A percentile compares a stretch with the other conserved stretches of the same genome.
Evolutionary conservation across 371 early-diverging fungal genomes (phyloP).

Genomic region (Rhizopus sp.): DNA sequence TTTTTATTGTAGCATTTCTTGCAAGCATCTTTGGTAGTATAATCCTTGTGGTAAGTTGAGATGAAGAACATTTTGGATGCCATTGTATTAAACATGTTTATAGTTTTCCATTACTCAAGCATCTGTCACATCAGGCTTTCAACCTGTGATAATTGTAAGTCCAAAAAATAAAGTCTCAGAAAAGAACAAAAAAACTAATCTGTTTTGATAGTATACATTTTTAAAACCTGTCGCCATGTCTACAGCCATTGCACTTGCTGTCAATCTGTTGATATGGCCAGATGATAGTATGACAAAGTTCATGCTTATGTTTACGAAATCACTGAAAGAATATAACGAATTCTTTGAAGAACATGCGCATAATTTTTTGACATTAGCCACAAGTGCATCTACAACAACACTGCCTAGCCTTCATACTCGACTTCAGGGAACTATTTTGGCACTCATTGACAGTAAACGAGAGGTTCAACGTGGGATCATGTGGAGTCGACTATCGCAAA

Average conservation of each 20-base stretch:
- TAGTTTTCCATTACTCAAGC: slow-evolving; percentile 43
- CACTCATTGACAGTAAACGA: slow-evolving; percentile 44
- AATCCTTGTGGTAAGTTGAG: slow-evolving; percentile 28
- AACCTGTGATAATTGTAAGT: slow-evolving; percentile 31
- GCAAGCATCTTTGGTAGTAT: slow-evolving; percentile 43
- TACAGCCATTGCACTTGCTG: slow-evolving; percentile 29
- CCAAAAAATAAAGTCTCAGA: neutral
- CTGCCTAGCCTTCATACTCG: slow-evolving; percentile 33
- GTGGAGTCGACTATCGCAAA: slow-evolving; percentile 28
- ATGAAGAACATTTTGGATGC: neutral
- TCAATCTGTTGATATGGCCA: slow-evolving; percentile 45
- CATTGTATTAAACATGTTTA: neutral
- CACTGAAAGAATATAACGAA: slow-evolving; percentile 27
- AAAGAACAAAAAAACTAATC: neutral
- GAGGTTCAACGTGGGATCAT: slow-evolving; percentile 44
- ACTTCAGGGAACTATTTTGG: slow-evolving; percentile 30
- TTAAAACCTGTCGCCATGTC: slow-evolving; percentile 37
- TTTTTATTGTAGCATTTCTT: slow-evolving; percentile 31
- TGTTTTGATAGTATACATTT: slow-evolving; percentile 36
- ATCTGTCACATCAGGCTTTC: slow-evolving; percentile 25
- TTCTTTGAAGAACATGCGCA: slow-evolving; percentile 40
- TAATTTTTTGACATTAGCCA: slow-evolving; percentile 25
- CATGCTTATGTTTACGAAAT: slow-evolving; percentile 27
- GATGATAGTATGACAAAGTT: slow-evolving; percentile 46
- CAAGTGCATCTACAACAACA: slow-evolving; percentile 7